phyloP scores from a whole-genome alignment of 2,329 filamentous ascomycete genomes.

The Colletotrichum costaricense region DNA sequence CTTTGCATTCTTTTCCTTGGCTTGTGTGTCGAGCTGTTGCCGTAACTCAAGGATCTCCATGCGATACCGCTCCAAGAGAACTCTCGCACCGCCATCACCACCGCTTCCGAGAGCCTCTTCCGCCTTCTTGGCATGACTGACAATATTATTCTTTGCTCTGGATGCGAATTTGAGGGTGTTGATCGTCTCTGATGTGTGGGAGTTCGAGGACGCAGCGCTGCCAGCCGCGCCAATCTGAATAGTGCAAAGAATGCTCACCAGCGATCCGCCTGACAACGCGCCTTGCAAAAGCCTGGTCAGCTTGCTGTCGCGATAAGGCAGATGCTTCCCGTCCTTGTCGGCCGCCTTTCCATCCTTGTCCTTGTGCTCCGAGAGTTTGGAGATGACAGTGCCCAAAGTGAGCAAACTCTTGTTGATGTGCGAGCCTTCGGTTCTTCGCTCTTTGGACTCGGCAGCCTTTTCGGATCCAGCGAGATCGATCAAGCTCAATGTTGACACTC shows the following conservation, averaged over 20 bases:
- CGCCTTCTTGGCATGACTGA: constrained; percentile 95
- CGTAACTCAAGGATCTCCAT: constrained; percentile 90
- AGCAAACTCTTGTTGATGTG: constrained; percentile 99
- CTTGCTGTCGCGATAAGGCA: constrained; percentile 98
- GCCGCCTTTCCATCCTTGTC: constrained; percentile 79
- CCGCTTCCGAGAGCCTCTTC: constrained; percentile 86
- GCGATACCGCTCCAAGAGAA: constrained; percentile 90
- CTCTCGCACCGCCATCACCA: constrained; percentile 86
- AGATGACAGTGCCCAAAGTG: constrained; percentile 94
- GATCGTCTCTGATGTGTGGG: constrained; percentile 86
- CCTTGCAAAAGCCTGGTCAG: constrained; percentile 92
- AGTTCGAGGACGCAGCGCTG: constrained; percentile 76
- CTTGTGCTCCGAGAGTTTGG: constrained; percentile 88
- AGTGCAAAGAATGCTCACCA: constrained; percentile 97
- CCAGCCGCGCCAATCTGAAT: constrained; percentile 88
- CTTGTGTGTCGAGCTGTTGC: constrained; percentile 84
- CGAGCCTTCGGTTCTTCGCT: constrained; percentile 91
- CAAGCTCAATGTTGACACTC: constrained; percentile 93
- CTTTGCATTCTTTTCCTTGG: constrained; percentile 72
- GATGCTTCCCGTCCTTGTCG: constrained; percentile 89
- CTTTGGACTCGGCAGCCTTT: constrained; percentile 94
- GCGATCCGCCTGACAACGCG: constrained; percentile 89
- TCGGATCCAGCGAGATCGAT: constrained; percentile 98
- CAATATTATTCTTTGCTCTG: constrained; percentile 96
- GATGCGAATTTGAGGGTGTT: constrained; percentile 98